Evolutionary conservation across 169 alveolate genomes (phyloP).

Genomic region (Cryptosporidium parvum): DNA sequence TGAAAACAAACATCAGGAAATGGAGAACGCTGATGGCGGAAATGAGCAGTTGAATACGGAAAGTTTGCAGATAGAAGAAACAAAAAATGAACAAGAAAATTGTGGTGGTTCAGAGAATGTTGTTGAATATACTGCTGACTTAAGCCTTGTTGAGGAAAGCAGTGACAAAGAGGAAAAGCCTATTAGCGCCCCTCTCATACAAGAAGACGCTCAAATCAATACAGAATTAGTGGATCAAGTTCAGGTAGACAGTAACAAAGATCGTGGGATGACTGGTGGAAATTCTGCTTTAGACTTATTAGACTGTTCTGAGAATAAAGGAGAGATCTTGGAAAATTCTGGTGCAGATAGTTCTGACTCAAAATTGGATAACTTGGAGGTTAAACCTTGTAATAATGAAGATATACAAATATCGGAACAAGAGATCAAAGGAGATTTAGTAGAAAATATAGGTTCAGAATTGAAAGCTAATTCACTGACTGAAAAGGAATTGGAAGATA

Average conservation of each 20-base stretch:
- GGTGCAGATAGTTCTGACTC: not conserved
- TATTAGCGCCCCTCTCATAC: not conserved
- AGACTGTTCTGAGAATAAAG: not conserved
- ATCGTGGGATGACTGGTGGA: not conserved
- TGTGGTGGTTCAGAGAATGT: not conserved
- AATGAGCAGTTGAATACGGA: not conserved
- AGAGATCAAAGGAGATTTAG: not conserved
- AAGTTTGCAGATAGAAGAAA: not conserved
- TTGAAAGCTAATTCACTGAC: not conserved
- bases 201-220: not conserved
- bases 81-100: not conserved
- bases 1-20: not conserved
- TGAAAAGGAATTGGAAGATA: not conserved
- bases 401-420: not conserved
- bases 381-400: not conserved
- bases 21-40: not conserved
- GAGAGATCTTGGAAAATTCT: not conserved
- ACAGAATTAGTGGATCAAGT: not conserved
- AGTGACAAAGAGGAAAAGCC: not conserved
- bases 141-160: not conserved
- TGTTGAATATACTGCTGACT: not conserved
- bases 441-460: slow-evolving; percentile 7
- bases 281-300: too few relatives aligned
- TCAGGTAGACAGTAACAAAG: not conserved
- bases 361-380: not conserved